Percentiles rank a stretch among this genome's conserved stretches.
Conservation (phyloP, 163 green algal species). For the Trebouxia gelatinosa region DNA sequence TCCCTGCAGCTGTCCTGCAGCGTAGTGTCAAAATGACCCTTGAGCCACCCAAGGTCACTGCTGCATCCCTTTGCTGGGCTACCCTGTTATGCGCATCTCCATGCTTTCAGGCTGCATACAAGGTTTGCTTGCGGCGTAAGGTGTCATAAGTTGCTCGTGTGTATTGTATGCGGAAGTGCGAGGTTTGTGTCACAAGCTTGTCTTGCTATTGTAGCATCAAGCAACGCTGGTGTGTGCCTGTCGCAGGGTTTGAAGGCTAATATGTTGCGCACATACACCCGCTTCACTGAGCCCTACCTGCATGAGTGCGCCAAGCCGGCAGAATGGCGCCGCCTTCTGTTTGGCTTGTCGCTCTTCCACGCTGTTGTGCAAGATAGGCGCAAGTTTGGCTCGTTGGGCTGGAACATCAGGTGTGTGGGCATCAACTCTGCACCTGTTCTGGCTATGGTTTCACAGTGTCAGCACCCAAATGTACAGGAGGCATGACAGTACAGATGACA, state of each 20-base stretch:
- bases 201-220: too few species aligned
- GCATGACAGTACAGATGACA: neutral
- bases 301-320: slow-evolving; percentile 47
- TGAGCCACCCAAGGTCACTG: slow-evolving; percentile 84
- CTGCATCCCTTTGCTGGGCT: too few species aligned
- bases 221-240: neutral
- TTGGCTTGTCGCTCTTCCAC: slow-evolving; percentile 90
- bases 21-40: slow-evolving; percentile 93
- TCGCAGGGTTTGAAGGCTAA: slow-evolving; percentile 81
- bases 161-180: too few species aligned
- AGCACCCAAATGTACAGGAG: neutral
- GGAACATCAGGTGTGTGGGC: slow-evolving; percentile 74
- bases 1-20: slow-evolving; percentile 72
- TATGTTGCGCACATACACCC: slow-evolving; percentile 74
- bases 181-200: too few species aligned
- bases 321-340: slow-evolving; percentile 87
- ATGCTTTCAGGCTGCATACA: neutral
- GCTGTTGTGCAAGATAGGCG: slow-evolving; percentile 77
- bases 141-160: too few species aligned
- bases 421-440: neutral
- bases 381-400: slow-evolving; percentile 92
- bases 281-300: slow-evolving; percentile 76
- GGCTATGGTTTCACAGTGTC: neutral
- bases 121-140: too few species aligned
- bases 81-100: neutral